Percentiles rank a stretch among this genome's conserved stretches.
Conservation (phyloP, 2,329 filamentous ascomycete species). For the Pleoardoris graminearum region DNA sequence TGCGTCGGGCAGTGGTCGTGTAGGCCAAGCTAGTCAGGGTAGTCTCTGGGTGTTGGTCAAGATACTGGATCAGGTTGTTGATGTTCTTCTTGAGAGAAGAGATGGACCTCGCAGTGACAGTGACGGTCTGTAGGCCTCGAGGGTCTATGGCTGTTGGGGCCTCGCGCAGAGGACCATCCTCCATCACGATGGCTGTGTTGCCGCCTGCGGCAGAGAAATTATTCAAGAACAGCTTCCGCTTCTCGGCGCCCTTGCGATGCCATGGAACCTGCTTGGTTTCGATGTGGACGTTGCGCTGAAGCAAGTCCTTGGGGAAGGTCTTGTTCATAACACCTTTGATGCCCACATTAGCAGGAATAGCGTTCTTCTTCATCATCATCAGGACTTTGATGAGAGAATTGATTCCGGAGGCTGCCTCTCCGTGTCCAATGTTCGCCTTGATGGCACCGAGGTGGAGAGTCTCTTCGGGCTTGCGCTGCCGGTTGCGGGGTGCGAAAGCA, state of each 20-base stretch:
- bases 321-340: constrained; percentile 61
- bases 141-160: constrained; percentile 50
- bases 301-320: constrained; percentile 57
- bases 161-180: constrained; percentile 53
- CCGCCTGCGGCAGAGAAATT: constrained; percentile 59
- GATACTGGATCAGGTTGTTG: constrained; percentile 51
- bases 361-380: constrained; percentile 59
- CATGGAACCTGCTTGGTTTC: constrained; percentile 51
- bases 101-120: constrained; percentile 56
- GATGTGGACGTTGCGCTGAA: constrained; percentile 58
- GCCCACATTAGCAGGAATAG: constrained; percentile 59
- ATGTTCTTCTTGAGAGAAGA: constrained; percentile 57
- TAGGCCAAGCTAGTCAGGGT: constrained; percentile 56
- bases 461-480: constrained; percentile 54
- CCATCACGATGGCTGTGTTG: constrained; percentile 57
- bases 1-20: constrained; percentile 57
- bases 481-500: constrained; percentile 60
- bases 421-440: constrained; percentile 60
- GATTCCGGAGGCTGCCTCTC: constrained; percentile 59
- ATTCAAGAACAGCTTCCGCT: constrained; percentile 56
- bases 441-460: constrained; percentile 58
- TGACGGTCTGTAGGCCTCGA: constrained; percentile 52
- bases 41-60: constrained; percentile 50
- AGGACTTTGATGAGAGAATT: constrained; percentile 58
- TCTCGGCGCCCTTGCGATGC: constrained; percentile 53